Base-by-base conservation (phyloP, 2,329 filamentous ascomycete species). In the Chrysoporthe deuterocubensis region DNA sequence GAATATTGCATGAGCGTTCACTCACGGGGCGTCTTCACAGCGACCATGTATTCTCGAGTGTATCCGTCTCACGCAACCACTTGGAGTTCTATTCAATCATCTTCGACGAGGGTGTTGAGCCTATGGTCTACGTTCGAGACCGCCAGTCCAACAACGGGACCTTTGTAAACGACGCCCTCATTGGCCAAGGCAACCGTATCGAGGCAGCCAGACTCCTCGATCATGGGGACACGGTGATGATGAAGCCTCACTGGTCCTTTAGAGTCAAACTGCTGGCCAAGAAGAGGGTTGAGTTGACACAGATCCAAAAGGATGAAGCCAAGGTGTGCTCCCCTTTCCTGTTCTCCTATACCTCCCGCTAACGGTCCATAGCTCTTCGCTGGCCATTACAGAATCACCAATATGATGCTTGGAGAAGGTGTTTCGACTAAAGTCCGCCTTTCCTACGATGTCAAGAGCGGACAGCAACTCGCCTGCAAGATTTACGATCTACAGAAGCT, bases 391-490 rank as follows among this genome's bases (percentile, higher is more conserved):
- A 72, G 76, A 2, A 77, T 90, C 40, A 84, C 79, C 1, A 74
- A 81, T 52, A 82, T 83, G 11, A 74, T 82, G 2, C 78, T 90
- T 34, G 88, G 89, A 4, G 73, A 76, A 44, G 89, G 89, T 6
- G 81, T 79, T 2, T 82, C 82, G 73, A 86, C 85, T 9, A 78
- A 78, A 54, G 85, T 91, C 3, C 82, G 85, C 66, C 78, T 89
- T 11, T 87, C 84, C 5, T 74, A 83, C 2, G 82, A 91, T 18
- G 75, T 79, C 34, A 76, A 75, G 7, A 86, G 84, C 0, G 81
- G 82, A 48, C 83, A 82, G 66, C 91, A 93, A 72, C 71, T 92
- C 26, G 90, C 89, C 13, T 93, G 91, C 80, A 93, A 93, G 73
- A 77, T 92, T 9, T 80, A 92, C 63, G 80, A 86, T 64, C 73